A percentile compares a stretch with the other conserved stretches of the same genome.
phyloP scores from a whole-genome alignment of 805 yeast genomes.

The Ogataea zsoltii region DNA sequence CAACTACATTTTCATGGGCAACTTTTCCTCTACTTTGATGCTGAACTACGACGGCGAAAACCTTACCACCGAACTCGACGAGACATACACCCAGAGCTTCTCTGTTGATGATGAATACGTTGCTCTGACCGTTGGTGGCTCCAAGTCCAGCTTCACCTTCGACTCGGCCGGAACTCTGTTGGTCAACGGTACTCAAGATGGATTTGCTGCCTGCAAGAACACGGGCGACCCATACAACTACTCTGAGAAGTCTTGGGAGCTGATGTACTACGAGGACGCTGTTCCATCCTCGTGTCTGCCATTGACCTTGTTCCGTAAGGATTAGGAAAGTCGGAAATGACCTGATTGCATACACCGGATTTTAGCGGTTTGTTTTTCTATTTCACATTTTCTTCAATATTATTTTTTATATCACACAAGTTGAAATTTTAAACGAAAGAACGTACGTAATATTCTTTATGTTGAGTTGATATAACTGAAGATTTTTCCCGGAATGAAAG shows the following conservation, averaged over 20 bases:
- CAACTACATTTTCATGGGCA: constrained; percentile 38
- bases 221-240: constrained; percentile 45
- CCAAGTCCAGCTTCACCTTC: constrained; percentile 12
- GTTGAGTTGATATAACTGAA: too few species aligned
- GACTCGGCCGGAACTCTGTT: constrained; percentile 27
- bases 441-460: too few species aligned
- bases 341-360: too few species aligned
- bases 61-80: constrained; percentile 1
- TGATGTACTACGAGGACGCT: constrained; percentile 25
- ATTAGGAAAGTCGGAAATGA: neutral
- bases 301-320: constrained; percentile 4
- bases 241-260: constrained; percentile 32
- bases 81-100: constrained; percentile 1
- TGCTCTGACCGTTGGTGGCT: constrained; percentile 6
- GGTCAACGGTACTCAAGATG: constrained; percentile 33
- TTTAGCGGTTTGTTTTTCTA: too few species aligned
- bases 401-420: too few species aligned
- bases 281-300: constrained; percentile 24
- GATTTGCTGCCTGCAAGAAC: constrained; percentile 46
- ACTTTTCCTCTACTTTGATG: constrained; percentile 15
- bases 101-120: constrained; percentile 7
- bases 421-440: too few species aligned
- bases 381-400: too few species aligned
- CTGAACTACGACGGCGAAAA: constrained; percentile 23
- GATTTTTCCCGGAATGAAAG: too few species aligned